Percentiles rank a stretch among this genome's conserved stretches.
These are phyloP conservation scores for Paspalum vaginatum DNA, from an alignment of 176 grass and related monocot genomes.

Conservation along the genomic window DNA sequence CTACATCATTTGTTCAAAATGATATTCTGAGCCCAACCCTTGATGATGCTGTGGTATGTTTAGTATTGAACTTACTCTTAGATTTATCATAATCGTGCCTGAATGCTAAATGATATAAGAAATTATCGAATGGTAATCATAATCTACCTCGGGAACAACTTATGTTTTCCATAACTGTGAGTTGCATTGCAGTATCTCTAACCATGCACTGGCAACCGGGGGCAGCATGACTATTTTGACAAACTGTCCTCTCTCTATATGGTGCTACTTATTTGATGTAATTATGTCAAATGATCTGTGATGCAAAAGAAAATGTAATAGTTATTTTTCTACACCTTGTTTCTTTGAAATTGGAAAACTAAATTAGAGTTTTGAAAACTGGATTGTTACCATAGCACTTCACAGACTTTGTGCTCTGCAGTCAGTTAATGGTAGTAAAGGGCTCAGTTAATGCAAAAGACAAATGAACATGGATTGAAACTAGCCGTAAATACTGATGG, in stretches of 20 bases:
- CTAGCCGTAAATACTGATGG: too few species aligned
- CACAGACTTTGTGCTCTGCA: background rate
- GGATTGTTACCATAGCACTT: background rate
- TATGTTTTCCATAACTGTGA: background rate
- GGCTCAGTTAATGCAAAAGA: background rate
- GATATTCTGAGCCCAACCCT: conserved; percentile 82
- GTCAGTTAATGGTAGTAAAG: background rate
- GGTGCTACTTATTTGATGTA: background rate
- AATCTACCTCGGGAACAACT: background rate
- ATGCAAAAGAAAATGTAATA: background rate
- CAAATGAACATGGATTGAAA: too few species aligned
- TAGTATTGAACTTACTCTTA: background rate
- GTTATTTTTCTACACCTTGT: background rate
- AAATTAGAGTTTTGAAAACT: background rate
- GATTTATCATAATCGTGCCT: conserved; percentile 4
- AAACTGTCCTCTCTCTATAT: background rate
- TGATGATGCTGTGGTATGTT: conserved; percentile 68
- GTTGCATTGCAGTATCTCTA: background rate
- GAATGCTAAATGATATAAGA: conserved; percentile 6
- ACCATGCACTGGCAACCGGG: too few species aligned
- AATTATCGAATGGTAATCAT: background rate
- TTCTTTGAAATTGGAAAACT: background rate
- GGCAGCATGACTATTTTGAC: background rate
- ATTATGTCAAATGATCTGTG: background rate
- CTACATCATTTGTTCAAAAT: conserved; percentile 74